A percentile compares a stretch with the other conserved stretches of the same genome.
phyloP scores from a whole-genome alignment of 805 yeast species.

The Spathaspora arborariae region DNA sequence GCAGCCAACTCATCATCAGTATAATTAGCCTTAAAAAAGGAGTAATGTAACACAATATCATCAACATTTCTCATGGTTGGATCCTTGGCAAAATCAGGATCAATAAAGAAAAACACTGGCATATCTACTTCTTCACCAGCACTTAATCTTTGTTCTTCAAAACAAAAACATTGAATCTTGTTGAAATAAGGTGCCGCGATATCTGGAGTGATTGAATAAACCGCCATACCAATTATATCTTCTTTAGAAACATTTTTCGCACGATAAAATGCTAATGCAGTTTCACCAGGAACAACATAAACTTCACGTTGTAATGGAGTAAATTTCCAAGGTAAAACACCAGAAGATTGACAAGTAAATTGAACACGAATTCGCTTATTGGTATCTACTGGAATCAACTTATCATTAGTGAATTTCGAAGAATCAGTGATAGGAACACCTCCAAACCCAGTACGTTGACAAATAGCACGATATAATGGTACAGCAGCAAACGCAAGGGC shows the following conservation, averaged over 20 bases:
- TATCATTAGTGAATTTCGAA: constrained; percentile 78
- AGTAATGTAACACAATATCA: constrained; percentile 86
- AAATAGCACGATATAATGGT: constrained; percentile 85
- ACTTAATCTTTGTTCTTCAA: constrained; percentile 88
- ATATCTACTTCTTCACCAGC: constrained; percentile 98
- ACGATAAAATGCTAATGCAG: constrained; percentile 92
- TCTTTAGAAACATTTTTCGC: constrained; percentile 83
- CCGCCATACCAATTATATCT: constrained; percentile 97
- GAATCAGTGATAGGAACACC: constrained; percentile 91
- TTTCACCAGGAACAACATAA: constrained; percentile 91
- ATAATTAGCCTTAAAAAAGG: constrained; percentile 72
- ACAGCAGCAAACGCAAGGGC: constrained; percentile 88
- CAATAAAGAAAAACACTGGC: constrained; percentile 97
- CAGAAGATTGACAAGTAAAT: constrained; percentile 89
- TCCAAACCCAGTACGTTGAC: constrained; percentile 94
- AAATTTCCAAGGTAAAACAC: constrained; percentile 91
- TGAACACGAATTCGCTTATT: constrained; percentile 76
- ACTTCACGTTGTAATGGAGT: constrained; percentile 94
- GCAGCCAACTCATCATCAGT: constrained; percentile 40
- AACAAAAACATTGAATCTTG: constrained; percentile 97
- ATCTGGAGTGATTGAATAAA: constrained; percentile 94
- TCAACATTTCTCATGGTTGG: constrained; percentile 89
- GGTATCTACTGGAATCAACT: constrained; percentile 81
- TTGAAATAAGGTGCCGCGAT: constrained; percentile 95
- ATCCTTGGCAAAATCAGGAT: constrained; percentile 91